These are phyloP conservation scores for Diaporthe humulicola DNA, from an alignment of 2,329 filamentous ascomycete genomes.

Conservation along the genomic window DNA sequence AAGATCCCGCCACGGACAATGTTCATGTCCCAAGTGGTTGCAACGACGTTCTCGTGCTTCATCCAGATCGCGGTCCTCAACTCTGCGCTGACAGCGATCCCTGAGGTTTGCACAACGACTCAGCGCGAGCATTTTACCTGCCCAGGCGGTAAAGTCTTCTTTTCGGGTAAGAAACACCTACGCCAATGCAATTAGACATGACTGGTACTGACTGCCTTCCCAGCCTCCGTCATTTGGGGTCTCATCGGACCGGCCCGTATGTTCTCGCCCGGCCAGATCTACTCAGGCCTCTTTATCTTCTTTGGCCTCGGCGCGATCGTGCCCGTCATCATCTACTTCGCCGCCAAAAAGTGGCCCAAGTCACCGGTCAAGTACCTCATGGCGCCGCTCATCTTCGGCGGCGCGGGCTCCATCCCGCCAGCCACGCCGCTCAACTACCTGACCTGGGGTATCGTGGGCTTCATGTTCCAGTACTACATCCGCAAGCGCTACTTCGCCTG, in stretches of 20 bases:
- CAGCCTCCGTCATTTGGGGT: slow-evolving; percentile 76
- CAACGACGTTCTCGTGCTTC: slow-evolving; percentile 75
- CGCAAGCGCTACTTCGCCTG: slow-evolving; percentile 74
- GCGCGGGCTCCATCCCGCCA: slow-evolving; percentile 69
- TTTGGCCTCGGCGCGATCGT: slow-evolving; percentile 68
- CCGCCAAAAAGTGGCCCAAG: slow-evolving; percentile 63
- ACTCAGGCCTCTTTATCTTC: slow-evolving; percentile 71
- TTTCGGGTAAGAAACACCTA: slow-evolving; percentile 60
- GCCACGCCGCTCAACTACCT: slow-evolving; percentile 82
- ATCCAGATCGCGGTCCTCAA: slow-evolving; percentile 77
- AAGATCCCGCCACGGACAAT: slow-evolving; percentile 76
- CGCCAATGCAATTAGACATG: not conserved
- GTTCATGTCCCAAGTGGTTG: slow-evolving; percentile 75
- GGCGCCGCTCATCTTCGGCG: slow-evolving; percentile 74
- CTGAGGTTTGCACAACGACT: slow-evolving; percentile 71
- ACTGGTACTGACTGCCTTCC: not conserved
- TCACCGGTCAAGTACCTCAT: slow-evolving; percentile 67
- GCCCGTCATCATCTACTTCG: slow-evolving; percentile 66
- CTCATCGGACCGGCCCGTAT: slow-evolving; percentile 74
- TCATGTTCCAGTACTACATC: slow-evolving; percentile 77
- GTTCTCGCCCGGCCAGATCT: slow-evolving; percentile 73
- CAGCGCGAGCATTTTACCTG: slow-evolving; percentile 73
- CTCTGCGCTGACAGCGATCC: slow-evolving; percentile 71
- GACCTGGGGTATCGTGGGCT: slow-evolving; percentile 79
- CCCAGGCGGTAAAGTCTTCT: slow-evolving; percentile 74